phyloP scores from a whole-genome alignment of 2,329 filamentous ascomycete species.

The Trichoderma hamatum region DNA sequence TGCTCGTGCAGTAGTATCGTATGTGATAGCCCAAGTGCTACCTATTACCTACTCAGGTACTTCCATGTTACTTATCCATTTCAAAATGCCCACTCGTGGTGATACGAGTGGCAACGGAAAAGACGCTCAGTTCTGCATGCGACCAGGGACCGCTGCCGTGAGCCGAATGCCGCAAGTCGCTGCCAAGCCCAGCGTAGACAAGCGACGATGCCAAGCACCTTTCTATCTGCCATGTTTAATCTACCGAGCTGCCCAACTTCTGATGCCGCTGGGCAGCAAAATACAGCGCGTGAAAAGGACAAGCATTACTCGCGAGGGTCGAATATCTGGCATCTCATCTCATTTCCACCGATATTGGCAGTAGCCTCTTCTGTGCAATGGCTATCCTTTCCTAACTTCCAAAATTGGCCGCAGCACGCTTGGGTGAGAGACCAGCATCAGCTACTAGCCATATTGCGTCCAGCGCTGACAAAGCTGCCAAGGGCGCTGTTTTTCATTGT shows the following conservation, averaged over 20 bases:
- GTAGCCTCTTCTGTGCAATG: neutral
- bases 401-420: neutral
- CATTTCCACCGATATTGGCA: neutral
- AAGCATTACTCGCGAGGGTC: neutral
- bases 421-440: neutral
- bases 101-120: neutral
- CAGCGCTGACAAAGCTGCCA: neutral
- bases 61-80: neutral
- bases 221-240: neutral
- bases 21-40: too few relatives aligned
- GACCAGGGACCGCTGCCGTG: neutral
- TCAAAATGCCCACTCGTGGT: neutral
- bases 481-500: neutral
- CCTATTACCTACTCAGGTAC: too few relatives aligned
- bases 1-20: too few relatives aligned
- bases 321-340: neutral
- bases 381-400: neutral
- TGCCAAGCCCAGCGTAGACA: neutral
- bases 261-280: neutral
- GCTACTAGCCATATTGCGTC: constrained; percentile 1
- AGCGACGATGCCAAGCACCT: neutral
- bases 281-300: neutral
- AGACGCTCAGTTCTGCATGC: neutral
- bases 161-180: neutral
- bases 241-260: neutral